Conservation (phyloP, 148 eudicot genomes). For the Diospyros lotus region DNA sequence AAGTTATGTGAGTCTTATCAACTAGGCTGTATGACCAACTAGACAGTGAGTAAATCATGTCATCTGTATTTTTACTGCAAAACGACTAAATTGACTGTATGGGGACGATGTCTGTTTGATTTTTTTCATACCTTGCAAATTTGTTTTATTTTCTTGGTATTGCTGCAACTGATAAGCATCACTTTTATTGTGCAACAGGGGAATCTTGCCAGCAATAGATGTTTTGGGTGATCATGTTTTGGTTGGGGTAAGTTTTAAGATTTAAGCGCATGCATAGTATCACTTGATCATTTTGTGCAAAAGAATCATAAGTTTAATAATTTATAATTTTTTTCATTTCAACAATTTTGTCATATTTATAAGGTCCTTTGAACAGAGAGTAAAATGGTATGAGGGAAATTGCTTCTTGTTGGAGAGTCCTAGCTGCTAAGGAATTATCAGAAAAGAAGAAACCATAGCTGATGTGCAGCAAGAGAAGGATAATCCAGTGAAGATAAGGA, state of each 20-base stretch:
- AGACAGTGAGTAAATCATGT: not conserved
- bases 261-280: not conserved
- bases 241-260: constrained; percentile 58
- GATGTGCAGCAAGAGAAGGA: constrained; percentile 8
- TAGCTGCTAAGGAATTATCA: too few relatives aligned
- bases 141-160: not conserved
- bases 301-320: not conserved
- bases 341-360: too few relatives aligned
- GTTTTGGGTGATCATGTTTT: constrained; percentile 34
- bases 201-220: constrained; percentile 77
- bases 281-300: not conserved
- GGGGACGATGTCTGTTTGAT: not conserved
- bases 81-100: not conserved
- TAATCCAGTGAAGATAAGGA: too few relatives aligned
- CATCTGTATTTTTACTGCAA: not conserved
- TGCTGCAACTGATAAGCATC: not conserved
- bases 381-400: not conserved
- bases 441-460: too few relatives aligned
- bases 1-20: too few relatives aligned
- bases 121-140: too few relatives aligned
- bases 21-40: too few relatives aligned
- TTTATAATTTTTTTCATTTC: too few relatives aligned
- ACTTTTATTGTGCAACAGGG: constrained; percentile 40
- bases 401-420: too few relatives aligned
- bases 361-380: not conserved